These are phyloP conservation scores for Globisporangium alternatum DNA, from an alignment of 352 stramenopile species.

Conservation along the genomic window DNA sequence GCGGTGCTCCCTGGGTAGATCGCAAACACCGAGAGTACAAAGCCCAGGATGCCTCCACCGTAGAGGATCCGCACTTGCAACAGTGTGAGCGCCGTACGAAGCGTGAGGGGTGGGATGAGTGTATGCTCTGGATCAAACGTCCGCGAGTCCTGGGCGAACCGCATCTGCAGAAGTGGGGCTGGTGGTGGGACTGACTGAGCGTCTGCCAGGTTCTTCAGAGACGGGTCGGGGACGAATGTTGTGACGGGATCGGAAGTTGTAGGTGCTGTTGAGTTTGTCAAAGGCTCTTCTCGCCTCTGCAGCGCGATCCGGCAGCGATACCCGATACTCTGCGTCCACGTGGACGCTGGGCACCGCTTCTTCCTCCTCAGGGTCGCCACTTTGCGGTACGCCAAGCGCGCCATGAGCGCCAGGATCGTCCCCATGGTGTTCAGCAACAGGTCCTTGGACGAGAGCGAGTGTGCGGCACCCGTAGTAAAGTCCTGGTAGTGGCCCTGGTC, in stretches of 20 bases:
- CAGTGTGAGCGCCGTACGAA: neutral
- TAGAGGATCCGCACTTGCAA: conserved; percentile 7
- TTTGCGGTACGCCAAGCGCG: conserved; percentile 13
- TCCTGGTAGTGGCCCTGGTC: neutral
- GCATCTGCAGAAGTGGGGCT: neutral
- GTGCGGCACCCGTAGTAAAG: neutral
- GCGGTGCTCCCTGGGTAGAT: neutral
- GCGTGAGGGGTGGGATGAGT: neutral
- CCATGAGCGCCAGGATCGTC: conserved; percentile 15
- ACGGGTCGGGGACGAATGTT: neutral
- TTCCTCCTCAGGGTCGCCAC: neutral
- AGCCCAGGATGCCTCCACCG: neutral
- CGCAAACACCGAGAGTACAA: conserved; percentile 10
- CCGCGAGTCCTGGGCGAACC: neutral
- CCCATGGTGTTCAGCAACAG: conserved; percentile 12
- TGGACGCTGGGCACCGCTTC: neutral
- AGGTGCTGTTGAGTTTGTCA: no score
- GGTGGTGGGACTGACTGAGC: neutral
- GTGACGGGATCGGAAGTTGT: neutral
- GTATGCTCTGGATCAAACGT: conserved; percentile 5
- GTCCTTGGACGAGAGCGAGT: conserved; percentile 12
- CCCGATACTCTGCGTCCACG: conserved; percentile 11
- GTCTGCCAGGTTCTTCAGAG: neutral
- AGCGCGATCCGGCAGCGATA: conserved; percentile 12
- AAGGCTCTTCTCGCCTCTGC: neutral